Evolutionary conservation across 305 asterid genomes (phyloP), one percentile per base, ranked within the genome.

Genomic region (Fraxinus ornus): DNA sequence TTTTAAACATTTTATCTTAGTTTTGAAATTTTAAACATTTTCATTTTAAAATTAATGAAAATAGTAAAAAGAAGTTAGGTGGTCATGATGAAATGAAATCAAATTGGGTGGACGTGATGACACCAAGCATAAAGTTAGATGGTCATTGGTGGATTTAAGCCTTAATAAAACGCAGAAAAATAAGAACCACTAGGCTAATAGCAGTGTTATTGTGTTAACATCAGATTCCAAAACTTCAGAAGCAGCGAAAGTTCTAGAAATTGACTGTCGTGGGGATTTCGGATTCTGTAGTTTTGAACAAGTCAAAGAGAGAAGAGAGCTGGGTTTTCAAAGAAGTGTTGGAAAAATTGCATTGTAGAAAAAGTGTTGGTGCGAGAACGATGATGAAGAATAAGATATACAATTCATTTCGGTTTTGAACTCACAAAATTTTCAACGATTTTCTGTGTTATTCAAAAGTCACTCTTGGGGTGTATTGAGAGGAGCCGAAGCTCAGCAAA

Each of bases 171-270:
- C 12, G 77, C 37, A 64, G 21, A 17, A 28, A 74, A 21, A 24
- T 4, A 68, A 35, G 13, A 0, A 94, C 98, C 95, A 92, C 90
- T 80, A 75, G 60, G 28, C 75, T 30, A 78, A 73, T 30, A 77
- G 86, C 22, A 17, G 32, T 28, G 32, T 28, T 28, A 28, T 28
- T 28, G 62, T 52, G 62, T 52, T 17, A 4, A 52, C 82, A 83
- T 15, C 70, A 55, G 91, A 64, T 12, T 90, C 97, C 88, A 94
- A 70, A 3, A 81, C 94, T 81, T 93, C 93, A 37, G 97, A 91
- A 79, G 91, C 93, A 76, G 93, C 96, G 82, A 80, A 78, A 60
- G 89, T 57, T 85, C 84, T 87, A 0, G 94, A 87, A 78, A 87
- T 74, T 28, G 90, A 86, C 39, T 86, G 28, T 72, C 89, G 87